Conservation (phyloP, 1,284 basidiomycete genomes). For the Ceratobasidium sp. region DNA sequence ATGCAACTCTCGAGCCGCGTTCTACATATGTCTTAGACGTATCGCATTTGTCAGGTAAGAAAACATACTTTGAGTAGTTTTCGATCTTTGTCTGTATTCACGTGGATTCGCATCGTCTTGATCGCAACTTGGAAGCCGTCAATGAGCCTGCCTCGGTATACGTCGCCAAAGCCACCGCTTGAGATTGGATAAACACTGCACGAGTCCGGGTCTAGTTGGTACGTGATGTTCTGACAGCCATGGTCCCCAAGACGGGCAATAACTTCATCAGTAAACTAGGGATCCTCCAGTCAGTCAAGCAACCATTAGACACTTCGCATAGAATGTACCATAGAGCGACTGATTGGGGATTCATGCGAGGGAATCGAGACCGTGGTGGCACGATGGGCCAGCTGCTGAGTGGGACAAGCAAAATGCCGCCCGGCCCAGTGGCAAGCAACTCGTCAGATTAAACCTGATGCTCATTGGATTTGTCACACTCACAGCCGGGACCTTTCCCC, state of each 20-base stretch:
- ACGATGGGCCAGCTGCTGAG: too few relatives aligned
- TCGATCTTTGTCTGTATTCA: too few relatives aligned
- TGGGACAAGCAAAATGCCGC: constrained; percentile 7
- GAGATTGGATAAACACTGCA: neutral
- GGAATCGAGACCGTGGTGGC: too few relatives aligned
- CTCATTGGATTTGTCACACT: constrained; percentile 36
- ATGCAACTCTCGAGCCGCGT: neutral
- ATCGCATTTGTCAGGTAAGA: too few relatives aligned
- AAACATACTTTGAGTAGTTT: too few relatives aligned
- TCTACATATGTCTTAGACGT: too few relatives aligned
- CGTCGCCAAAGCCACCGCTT: neutral
- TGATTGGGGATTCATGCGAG: neutral
- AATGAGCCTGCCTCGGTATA: neutral
- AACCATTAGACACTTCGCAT: neutral
- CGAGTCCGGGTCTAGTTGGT: neutral
- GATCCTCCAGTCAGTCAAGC: neutral
- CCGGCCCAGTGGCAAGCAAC: constrained; percentile 6
- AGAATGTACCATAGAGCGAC: neutral
- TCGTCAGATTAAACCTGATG: too few relatives aligned
- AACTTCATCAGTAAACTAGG: neutral
- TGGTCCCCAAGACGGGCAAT: neutral
- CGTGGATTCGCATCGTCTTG: too few relatives aligned
- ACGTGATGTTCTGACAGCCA: neutral
- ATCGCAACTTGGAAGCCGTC: neutral
- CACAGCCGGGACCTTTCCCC: neutral